Base-by-base conservation (phyloP, 108 stramenopile species). In the Cylindrotheca fusiformis region DNA sequence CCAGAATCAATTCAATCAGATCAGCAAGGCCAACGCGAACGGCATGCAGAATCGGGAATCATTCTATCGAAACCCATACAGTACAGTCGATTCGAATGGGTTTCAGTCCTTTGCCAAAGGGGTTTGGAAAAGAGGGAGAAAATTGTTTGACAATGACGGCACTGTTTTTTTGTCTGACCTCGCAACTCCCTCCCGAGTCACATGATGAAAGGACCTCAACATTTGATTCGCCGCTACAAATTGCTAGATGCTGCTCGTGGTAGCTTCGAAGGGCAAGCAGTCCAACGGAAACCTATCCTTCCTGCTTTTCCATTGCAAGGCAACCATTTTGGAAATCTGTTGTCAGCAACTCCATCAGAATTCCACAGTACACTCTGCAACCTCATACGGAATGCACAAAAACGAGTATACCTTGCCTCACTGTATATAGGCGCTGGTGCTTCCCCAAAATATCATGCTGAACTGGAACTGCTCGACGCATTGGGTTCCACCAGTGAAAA, bases 341-440 rank as follows among this genome's bases (percentile, higher is more conserved):
- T 68, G 23, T 31, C 61, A 6, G 57, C 60, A 5, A 75, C 84
- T 5, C 90, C 90, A 3, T 27, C 53, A 12, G 86, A 87, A 54
- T 91, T 91, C 68, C 90, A 91, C 60, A 27, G 69, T 8, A 57
- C 65, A 36, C 69, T 91, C 2, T 86, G 82, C 52, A 23, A 76
- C 21, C 69, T 62, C 55, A 91, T 91, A 50, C 72, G 75, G 10
- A 51, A 67, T 45, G 87, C 93, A 6, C 58, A 70, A 68, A 54
- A 74, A 23, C 85, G 93, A 17, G 84, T 94, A 12, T 32, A 67
- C 10, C 50, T 94, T 55, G 87, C 87, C 26, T 88, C 93, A 10
- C 77, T 94, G 2, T 94, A 94, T 60, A 65, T 90, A 32, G 93
- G 93, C 1, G 81, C 88, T 21, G 92, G 71, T 23, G 86, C 53